Evolutionary conservation across 2,329 filamentous ascomycete genomes (phyloP), one percentile per base, ranked within the genome.

Genomic region (Fusarium denticulatum): DNA sequence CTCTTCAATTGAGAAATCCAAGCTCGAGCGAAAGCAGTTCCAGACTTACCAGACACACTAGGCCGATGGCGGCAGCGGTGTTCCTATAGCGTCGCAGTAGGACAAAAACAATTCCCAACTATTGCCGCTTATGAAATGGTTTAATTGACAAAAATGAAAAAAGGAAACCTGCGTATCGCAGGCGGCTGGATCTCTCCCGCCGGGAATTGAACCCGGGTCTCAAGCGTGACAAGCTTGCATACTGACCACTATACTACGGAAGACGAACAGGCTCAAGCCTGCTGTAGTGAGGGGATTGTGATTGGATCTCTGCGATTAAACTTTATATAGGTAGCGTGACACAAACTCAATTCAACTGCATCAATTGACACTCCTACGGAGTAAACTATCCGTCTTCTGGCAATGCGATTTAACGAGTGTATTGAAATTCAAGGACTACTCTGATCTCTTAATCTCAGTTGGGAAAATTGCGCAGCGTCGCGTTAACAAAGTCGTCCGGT

Each of bases 231-330:
- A 43, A 43, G 42, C 42, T 43, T 43, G 42, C 42, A 43, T 43
- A 45, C 42, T 45, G 42, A 66, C 63, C 64, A 66, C 64, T 67
- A 67, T 67, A 67, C 64, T 67, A 67, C 64, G 64, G 64, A 67
- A 67, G 64, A 67, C 9, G 9, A 59, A 50, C 49, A 67, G 32
- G 43, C 45, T 67, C 2, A 43, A 37, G 36, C 63, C 64, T 66
- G 63, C 40, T 65, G 63, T 66, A 66, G 63, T 58, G 60, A 45
- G 60, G 62, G 63, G 22, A 39, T 66, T 66, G 42, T 43, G 37
- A 7, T 56, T 24, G 7, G 14, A 0, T 0, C 3, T 13, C 5
- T 1, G 11, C 3, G 13, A 2, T 32, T 10, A 2, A 1, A 3
- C 0, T 0, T 4, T 47, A 47, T 47, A 30, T 0, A 8, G 26